Conservation (phyloP, 148 eudicot species). For the Chenopodium suecicum region DNA sequence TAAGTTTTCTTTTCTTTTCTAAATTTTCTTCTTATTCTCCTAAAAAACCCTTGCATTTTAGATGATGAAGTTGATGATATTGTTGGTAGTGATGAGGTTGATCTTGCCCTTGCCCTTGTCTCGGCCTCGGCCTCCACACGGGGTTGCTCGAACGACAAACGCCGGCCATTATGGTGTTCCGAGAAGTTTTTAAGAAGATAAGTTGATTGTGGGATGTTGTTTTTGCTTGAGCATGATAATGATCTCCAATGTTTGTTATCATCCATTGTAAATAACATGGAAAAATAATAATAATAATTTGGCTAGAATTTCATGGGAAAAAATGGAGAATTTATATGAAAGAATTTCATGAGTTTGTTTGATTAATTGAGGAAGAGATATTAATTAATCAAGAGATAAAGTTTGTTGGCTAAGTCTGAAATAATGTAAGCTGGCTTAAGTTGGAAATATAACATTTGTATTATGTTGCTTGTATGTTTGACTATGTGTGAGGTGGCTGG, state of each 20-base stretch:
- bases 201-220: neutral
- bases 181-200: conserved; percentile 26
- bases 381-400: neutral
- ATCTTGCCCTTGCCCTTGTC: neutral
- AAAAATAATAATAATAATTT: neutral
- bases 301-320: neutral
- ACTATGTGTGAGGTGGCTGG: neutral
- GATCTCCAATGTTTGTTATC: conserved; percentile 10
- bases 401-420: neutral
- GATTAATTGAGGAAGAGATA: neutral
- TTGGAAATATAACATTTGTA: neutral
- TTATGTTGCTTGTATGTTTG: neutral
- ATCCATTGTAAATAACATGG: neutral
- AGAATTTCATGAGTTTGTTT: neutral
- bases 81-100: neutral
- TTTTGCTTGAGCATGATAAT: neutral
- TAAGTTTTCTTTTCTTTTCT: conserved; percentile 47
- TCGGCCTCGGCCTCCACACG: neutral
- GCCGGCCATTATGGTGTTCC: conserved; percentile 26
- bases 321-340: neutral
- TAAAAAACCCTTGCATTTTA: conserved; percentile 38
- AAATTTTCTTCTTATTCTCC: conserved; percentile 39
- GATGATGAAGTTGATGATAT: neutral
- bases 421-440: neutral
- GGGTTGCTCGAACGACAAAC: too few relatives aligned